Base-by-base conservation (phyloP, 192 early-diverging fungal genomes). In the Chytriomyces sp. region DNA sequence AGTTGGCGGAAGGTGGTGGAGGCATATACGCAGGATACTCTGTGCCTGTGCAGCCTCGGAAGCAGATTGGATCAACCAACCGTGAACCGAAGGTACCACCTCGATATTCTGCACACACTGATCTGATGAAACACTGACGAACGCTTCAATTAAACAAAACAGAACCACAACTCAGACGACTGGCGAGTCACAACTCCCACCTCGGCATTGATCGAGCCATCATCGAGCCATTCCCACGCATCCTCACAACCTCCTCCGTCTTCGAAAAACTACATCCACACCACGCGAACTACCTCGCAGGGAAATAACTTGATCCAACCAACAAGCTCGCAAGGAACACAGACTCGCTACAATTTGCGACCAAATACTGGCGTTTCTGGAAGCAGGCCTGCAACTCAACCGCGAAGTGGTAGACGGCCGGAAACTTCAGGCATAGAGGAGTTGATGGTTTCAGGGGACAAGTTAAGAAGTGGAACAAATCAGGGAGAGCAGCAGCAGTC, bases 1-100 rank as follows among this genome's bases (percentile, higher is more conserved):
- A 73, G 60, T 62, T 44, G 8, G 71, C 61, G 43, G 71, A 73
- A 73, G 71, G 71, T 10, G 71, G 71, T 23, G 71, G 71, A 5
- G 71, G 71, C 23, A 24, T 73, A 3, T 73, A 73, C 0, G 71
- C 71, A 3, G 71, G 71, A 45, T 73, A 73, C 1, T 23, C 60
- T 45, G 71, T 73, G 7, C 71, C 71, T 16, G 61, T 73, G 8
- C 71, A 73, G 26, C 71, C 71, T 20, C 53, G 71, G 7, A 73
- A 73, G 60, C 71, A 73, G 45, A 73, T 73, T 18, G 71, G 59
- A 20, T 53, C 71, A 26, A 63, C 71, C 9, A 73, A 73, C 9
- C 53, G 71, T 18, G 71, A 73, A 20, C 13, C 61, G 46, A 61
- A 61, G 60, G 71, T 73, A 62, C 26, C 10, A n/a, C n/a, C n/a